Percentiles rank a stretch among this genome's conserved stretches.
phyloP scores from a whole-genome alignment of 345 rosid genomes.

The Erucastrum elatum region DNA sequence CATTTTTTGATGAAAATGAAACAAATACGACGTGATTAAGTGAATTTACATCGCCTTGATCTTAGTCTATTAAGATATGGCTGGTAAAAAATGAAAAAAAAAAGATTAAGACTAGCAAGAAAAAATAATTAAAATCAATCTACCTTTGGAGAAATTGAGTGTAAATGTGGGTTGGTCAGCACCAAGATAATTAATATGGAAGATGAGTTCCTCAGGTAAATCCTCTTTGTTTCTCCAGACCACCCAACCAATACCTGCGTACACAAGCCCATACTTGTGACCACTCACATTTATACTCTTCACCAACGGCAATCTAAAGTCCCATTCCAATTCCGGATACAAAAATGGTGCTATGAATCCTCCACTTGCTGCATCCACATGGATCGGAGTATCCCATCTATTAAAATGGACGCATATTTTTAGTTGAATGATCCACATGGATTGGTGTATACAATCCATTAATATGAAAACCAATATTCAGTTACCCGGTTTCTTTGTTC shows the following conservation, averaged over 20 bases:
- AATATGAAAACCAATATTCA: background rate
- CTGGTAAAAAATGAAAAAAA: background rate
- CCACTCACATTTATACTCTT: conserved; percentile 66
- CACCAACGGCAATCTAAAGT: conserved; percentile 57
- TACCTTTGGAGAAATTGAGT: conserved; percentile 65
- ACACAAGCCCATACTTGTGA: conserved; percentile 63
- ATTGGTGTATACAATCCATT: background rate
- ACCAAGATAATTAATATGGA: conserved; percentile 65
- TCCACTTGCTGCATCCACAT: conserved; percentile 69
- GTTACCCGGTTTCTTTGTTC: conserved; percentile 49
- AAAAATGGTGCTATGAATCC: conserved; percentile 64
- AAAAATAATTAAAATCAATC: background rate
- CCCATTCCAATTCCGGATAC: conserved; percentile 69
- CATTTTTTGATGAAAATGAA: background rate
- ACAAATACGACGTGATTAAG: background rate
- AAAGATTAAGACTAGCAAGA: background rate
- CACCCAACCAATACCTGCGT: conserved; percentile 68
- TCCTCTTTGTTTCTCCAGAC: conserved; percentile 66
- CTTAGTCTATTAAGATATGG: conserved; percentile 1
- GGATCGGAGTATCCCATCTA: conserved; percentile 68
- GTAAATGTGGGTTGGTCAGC: conserved; percentile 69
- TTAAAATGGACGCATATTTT: background rate
- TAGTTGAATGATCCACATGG: background rate
- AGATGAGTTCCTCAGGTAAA: conserved; percentile 64
- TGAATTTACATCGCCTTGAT: background rate